phyloP scores from a whole-genome alignment of 768 basidiomycete species.

The Boletus rufocinnamomeus region DNA sequence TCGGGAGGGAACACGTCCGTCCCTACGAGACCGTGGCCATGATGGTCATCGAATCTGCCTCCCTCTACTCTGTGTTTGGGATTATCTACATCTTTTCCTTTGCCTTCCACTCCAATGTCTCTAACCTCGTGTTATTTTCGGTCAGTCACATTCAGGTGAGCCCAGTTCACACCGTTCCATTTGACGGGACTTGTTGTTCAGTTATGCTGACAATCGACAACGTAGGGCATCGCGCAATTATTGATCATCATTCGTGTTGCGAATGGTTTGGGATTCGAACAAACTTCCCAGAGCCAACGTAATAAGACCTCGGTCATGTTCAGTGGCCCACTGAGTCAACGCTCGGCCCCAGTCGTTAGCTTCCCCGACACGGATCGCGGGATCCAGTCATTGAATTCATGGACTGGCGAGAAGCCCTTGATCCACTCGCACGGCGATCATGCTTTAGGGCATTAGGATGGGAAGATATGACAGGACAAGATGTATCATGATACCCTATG shows the following conservation, averaged over 20 bases:
- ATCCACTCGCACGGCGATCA: neutral
- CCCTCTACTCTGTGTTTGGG: slow-evolving; percentile 28
- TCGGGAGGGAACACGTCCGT: slow-evolving; percentile 19
- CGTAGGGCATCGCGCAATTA: slow-evolving; percentile 37
- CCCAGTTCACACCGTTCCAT: neutral
- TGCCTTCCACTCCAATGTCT: slow-evolving; percentile 25
- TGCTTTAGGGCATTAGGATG: neutral
- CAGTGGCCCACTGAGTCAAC: neutral
- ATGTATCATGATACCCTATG: neutral
- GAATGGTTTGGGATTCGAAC: slow-evolving; percentile 27
- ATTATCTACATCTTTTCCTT: slow-evolving; percentile 37
- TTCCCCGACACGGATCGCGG: neutral
- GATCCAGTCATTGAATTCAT: neutral
- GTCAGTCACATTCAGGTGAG: slow-evolving; percentile 38
- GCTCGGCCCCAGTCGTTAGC: neutral
- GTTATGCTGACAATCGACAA: neutral
- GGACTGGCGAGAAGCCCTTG: neutral
- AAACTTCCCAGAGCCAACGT: neutral
- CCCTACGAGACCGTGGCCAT: slow-evolving; percentile 30
- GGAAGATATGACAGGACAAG: too few species aligned
- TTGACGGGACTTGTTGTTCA: neutral
- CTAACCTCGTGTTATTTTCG: slow-evolving; percentile 36
- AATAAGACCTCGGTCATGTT: slow-evolving; percentile 9
- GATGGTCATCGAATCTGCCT: slow-evolving; percentile 41
- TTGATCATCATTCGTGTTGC: slow-evolving; percentile 41